These are phyloP conservation scores for Vitis rotundifolia DNA, from an alignment of 164 flowering plant species.

Conservation along the genomic window DNA sequence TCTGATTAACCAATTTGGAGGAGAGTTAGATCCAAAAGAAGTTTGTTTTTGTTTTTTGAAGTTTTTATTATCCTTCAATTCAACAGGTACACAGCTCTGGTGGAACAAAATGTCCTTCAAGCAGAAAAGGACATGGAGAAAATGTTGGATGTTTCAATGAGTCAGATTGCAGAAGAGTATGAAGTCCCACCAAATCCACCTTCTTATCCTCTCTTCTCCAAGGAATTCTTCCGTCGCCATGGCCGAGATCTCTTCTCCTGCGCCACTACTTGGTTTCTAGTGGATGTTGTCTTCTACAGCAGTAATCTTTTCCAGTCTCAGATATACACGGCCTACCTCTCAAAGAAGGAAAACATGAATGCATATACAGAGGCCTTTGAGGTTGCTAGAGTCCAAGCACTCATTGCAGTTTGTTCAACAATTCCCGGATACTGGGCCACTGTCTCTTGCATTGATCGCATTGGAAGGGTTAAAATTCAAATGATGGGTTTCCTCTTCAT, in stretches of 20 bases:
- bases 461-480: constrained; percentile 56
- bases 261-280: constrained; percentile 50
- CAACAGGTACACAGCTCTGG: constrained; percentile 65
- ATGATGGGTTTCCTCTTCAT: constrained; percentile 50
- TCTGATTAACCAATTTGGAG: too few relatives aligned
- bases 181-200: constrained; percentile 13
- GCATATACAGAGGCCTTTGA: constrained; percentile 35
- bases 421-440: constrained; percentile 68
- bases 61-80: neutral
- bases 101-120: constrained; percentile 46
- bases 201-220: constrained; percentile 47
- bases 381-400: constrained; percentile 43
- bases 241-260: constrained; percentile 59
- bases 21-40: too few relatives aligned
- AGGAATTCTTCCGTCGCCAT: constrained; percentile 43
- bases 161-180: constrained; percentile 18
- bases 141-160: constrained; percentile 31
- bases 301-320: constrained; percentile 52
- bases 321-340: constrained; percentile 18
- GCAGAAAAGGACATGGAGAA: constrained; percentile 55
- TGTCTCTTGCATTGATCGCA: constrained; percentile 53
- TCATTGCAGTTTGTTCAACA: constrained; percentile 48
- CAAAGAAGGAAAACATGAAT: neutral
- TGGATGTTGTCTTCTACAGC: constrained; percentile 64
- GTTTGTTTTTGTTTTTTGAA: neutral